Percentiles rank a stretch among this genome's conserved stretches.
These are phyloP conservation scores for Rhodocollybia butyracea DNA, from an alignment of 768 basidiomycete genomes.

Conservation along the genomic window DNA sequence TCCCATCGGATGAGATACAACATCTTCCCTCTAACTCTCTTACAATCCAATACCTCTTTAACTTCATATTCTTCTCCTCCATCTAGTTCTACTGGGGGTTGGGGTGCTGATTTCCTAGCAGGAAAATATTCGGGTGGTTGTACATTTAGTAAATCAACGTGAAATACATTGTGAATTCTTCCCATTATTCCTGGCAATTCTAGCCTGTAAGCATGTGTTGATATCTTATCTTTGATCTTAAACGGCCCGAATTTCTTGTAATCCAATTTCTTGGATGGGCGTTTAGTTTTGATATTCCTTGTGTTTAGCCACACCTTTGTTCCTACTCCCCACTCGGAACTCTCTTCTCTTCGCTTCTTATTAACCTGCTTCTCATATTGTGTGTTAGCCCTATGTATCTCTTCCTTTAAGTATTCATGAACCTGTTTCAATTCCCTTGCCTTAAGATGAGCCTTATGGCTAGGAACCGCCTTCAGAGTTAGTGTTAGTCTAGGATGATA, in stretches of 20 bases:
- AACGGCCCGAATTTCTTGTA: neutral
- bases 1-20: conserved; percentile 17
- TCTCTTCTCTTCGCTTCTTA: too few relatives aligned
- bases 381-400: too few relatives aligned
- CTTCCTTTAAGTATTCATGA: too few relatives aligned
- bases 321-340: too few relatives aligned
- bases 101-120: neutral
- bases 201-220: neutral
- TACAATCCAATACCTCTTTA: too few relatives aligned
- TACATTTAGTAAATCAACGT: neutral
- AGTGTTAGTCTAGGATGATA: neutral
- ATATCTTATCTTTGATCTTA: neutral
- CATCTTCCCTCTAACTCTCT: neutral
- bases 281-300: too few relatives aligned
- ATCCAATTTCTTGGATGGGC: too few relatives aligned
- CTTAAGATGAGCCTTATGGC: neutral
- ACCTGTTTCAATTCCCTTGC: too few relatives aligned
- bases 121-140: neutral
- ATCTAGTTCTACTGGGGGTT: neutral
- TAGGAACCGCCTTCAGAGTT: neutral
- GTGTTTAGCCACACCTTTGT: too few relatives aligned
- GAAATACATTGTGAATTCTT: neutral
- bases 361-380: too few relatives aligned
- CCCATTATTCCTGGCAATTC: neutral
- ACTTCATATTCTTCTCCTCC: neutral